Percentiles rank a stretch among this genome's conserved stretches.
phyloP scores from a whole-genome alignment of 2,329 filamentous ascomycete genomes.

The Aspergillus sergii region DNA sequence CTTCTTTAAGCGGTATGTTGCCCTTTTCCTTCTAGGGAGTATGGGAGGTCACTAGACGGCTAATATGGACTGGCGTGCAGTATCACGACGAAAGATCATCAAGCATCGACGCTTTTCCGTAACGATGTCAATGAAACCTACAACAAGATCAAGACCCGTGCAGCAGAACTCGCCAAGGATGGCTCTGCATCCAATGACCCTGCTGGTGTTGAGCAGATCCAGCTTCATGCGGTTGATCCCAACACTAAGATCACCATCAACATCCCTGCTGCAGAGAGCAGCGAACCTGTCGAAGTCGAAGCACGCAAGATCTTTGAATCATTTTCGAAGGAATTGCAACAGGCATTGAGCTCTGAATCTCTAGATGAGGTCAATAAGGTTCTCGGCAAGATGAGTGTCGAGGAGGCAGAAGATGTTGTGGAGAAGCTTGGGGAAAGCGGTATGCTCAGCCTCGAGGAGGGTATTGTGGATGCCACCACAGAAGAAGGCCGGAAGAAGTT shows the following conservation, averaged over 20 bases:
- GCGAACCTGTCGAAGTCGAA: conserved; percentile 62
- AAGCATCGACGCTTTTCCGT: conserved; percentile 86
- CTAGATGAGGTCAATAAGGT: conserved; percentile 88
- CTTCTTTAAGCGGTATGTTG: conserved; percentile 81
- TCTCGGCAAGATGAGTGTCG: conserved; percentile 82
- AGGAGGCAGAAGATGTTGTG: conserved; percentile 83
- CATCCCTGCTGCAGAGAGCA: conserved; percentile 70
- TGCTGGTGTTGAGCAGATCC: conserved; percentile 88
- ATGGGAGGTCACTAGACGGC: not conserved
- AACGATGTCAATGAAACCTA: conserved; percentile 93
- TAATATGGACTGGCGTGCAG: conserved; percentile 31
- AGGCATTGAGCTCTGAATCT: conserved; percentile 83
- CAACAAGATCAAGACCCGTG: conserved; percentile 74
- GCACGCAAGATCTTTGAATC: conserved; percentile 77
- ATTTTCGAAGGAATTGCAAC: conserved; percentile 79
- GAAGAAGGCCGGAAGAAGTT: conserved; percentile 78
- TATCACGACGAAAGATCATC: conserved; percentile 84
- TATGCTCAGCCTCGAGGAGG: conserved; percentile 86
- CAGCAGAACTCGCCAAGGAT: conserved; percentile 70
- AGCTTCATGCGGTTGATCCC: conserved; percentile 93
- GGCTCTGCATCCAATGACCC: conserved; percentile 53
- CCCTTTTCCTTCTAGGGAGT: not conserved
- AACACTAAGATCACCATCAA: conserved; percentile 88
- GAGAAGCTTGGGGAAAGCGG: conserved; percentile 79
- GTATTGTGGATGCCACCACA: conserved; percentile 94